Conservation (phyloP, 495 filamentous ascomycete genomes). For the Xylaria nigripes region DNA sequence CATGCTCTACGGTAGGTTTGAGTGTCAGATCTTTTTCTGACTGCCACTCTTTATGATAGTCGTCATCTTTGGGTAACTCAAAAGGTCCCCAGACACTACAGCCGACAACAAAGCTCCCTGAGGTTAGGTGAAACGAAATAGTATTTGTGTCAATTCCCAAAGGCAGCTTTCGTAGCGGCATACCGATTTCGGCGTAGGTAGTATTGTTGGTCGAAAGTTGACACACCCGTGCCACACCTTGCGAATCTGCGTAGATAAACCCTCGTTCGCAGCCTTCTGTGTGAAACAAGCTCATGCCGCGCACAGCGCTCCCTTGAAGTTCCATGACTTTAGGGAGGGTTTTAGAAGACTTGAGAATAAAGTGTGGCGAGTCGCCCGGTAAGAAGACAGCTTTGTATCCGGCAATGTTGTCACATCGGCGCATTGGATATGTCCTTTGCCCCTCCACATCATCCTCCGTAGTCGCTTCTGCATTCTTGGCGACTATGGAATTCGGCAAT, state of each 20-base stretch:
- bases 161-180: conserved; percentile 59
- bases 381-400: conserved; percentile 76
- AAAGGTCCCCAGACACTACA: conserved; percentile 61
- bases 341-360: conserved; percentile 69
- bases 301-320: conserved; percentile 54
- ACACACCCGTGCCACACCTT: conserved; percentile 57
- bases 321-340: conserved; percentile 65
- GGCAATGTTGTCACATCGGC: conserved; percentile 54
- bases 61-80: conserved; percentile 75
- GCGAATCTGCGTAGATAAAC: conserved; percentile 67
- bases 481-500: conserved; percentile 53
- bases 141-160: conserved; percentile 64
- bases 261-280: conserved; percentile 66
- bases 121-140: conserved; percentile 65
- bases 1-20: conserved; percentile 58
- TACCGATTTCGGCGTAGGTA: conserved; percentile 59
- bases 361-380: conserved; percentile 66
- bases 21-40: conserved; percentile 56
- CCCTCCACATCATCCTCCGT: conserved; percentile 31
- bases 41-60: conserved; percentile 71
- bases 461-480: conserved; percentile 40
- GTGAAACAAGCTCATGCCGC: conserved; percentile 63
- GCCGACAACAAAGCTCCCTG: conserved; percentile 66
- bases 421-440: conserved; percentile 45
- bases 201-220: conserved; percentile 54